These are phyloP conservation scores for Stephanodiscus minutulus DNA, from an alignment of 108 stramenopile genomes.

Conservation along the genomic window DNA sequence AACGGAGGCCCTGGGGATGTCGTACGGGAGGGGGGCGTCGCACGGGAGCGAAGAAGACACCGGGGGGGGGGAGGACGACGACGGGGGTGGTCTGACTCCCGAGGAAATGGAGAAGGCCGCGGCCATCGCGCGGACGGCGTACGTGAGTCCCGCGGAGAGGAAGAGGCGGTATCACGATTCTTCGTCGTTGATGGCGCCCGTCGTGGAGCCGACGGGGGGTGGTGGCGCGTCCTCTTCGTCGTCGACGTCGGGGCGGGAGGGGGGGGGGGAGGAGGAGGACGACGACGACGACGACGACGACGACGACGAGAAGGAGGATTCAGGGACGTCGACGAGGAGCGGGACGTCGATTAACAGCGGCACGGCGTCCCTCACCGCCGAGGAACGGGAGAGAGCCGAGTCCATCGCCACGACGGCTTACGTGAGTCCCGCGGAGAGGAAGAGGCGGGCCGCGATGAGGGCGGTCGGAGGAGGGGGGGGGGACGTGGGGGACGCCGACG, in stretches of 20 bases:
- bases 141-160: conserved; percentile 27
- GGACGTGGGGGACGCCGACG: not conserved
- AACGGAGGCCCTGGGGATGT: conserved; percentile 14
- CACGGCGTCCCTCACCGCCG: not conserved
- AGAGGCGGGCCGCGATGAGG: conserved; percentile 17
- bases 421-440: conserved; percentile 28
- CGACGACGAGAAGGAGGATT: too few species aligned
- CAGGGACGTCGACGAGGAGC: too few species aligned
- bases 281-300: too few species aligned
- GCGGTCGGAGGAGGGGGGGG: not conserved
- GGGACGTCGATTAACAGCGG: too few species aligned
- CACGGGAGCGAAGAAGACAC: not conserved
- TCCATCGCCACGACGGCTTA: conserved; percentile 9
- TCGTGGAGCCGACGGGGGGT: too few species aligned
- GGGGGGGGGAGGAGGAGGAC: too few species aligned
- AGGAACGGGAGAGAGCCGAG: not conserved
- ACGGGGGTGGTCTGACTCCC: not conserved
- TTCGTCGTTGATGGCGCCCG: too few species aligned
- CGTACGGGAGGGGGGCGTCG: not conserved
- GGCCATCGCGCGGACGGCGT: not conserved
- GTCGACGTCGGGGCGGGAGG: too few species aligned
- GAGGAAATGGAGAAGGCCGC: not conserved
- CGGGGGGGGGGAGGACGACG: not conserved
- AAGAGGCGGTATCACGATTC: conserved; percentile 16
- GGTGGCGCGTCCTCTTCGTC: too few species aligned